Base-by-base conservation (phyloP, 2,329 filamentous ascomycete genomes). In the Sporothrix globosa region DNA sequence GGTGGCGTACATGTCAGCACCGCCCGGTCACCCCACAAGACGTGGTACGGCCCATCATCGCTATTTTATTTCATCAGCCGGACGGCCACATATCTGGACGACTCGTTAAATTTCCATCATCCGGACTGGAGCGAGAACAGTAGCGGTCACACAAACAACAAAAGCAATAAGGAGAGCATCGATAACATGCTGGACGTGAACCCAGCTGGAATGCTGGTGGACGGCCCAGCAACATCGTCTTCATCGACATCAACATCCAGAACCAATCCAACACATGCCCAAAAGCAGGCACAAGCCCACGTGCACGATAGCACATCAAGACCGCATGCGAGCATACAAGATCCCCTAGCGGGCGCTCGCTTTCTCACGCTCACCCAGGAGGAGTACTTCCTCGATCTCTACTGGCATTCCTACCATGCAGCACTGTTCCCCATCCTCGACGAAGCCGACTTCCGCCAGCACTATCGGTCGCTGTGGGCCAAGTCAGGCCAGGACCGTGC, bases 371-470 rank as follows among this genome's bases (percentile, higher is more conserved):
- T 48, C 10, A 44, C 48, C 13, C 80, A 85, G 72, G 83, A 86
- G 75, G 82, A 84, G 61, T 81, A 80, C 60, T 82, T 85, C 39
- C 75, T 86, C 3, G 78, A 78, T 27, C 74, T 84, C 1, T 86
- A 83, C 73, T 86, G 84, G 83, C 78, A 83, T 63, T 79, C 80
- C 0, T 83, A 82, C 69, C 81, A 86, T 11, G 41, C 65, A 68
- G 77, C 76, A 3, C 75, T 80, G 0, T 78, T 78, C 61, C 81
- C 80, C 1, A 79, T 86, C 4, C 70, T 85, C 3, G 79, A 84
- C 24, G 82, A 84, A 71, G 71, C 74, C 3, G 80, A 82, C 46
- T 85, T 85, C 70, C 79, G 77, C 65, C 77, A 77, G 10, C 79
- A 84, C 69, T 83, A 84, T 70, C 75, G 78, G n/a, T 72, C 70